Evolutionary conservation across 495 filamentous ascomycete species (phyloP).

Genomic region (Penicillium odoratum): DNA sequence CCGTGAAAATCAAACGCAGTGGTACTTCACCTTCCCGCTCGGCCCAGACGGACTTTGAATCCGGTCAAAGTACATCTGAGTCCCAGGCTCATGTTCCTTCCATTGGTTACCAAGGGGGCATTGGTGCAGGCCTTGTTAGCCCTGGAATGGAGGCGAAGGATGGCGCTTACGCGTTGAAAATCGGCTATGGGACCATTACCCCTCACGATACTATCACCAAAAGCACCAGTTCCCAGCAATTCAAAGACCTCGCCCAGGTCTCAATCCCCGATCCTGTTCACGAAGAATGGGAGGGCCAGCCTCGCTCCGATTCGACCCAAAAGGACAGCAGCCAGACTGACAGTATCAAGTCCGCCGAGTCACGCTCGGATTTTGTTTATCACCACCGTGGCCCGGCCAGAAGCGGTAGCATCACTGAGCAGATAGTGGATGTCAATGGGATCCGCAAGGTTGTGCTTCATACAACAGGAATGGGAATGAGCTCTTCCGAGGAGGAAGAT

Average conservation of each 20-base stretch:
- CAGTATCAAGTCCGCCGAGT: conserved; percentile 45
- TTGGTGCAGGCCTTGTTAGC: conserved; percentile 51
- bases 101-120: conserved; percentile 44
- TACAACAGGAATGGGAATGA: conserved; percentile 61
- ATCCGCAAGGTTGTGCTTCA: conserved; percentile 84
- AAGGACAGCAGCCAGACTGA: conserved; percentile 28
- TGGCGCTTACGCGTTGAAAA: conserved; percentile 64
- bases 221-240: conserved; percentile 26
- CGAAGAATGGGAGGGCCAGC: conserved; percentile 39
- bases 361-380: conserved; percentile 35
- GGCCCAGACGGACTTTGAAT: conserved; percentile 39
- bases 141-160: conserved; percentile 62
- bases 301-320: conserved; percentile 15
- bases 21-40: conserved; percentile 47
- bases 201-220: conserved; percentile 21
- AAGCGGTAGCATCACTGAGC: conserved; percentile 88
- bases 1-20: conserved; percentile 85
- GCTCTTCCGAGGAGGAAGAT: conserved; percentile 40
- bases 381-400: conserved; percentile 57
- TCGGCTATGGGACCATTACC: conserved; percentile 62
- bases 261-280: conserved; percentile 39
- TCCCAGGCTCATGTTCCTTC: conserved; percentile 24
- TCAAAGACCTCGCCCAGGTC: conserved; percentile 29
- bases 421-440: conserved; percentile 76
- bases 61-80: conserved; percentile 30